A percentile compares a stretch with the other conserved stretches of the same genome.
Conservation (phyloP, 768 basidiomycete species). For the Pleurotus sapidus region DNA sequence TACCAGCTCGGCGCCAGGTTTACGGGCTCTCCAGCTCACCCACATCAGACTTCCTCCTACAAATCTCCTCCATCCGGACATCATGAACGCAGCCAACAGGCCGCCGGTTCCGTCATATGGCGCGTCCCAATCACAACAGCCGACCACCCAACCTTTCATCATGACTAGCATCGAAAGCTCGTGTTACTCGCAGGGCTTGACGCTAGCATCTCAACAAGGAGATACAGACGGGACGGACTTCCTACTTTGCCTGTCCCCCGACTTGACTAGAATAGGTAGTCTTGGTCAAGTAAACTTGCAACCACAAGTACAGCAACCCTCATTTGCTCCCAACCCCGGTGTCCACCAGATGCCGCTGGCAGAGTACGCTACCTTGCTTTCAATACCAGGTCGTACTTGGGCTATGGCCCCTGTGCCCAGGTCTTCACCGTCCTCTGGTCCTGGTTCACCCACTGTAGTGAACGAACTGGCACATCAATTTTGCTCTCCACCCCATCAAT, state of each 20-base stretch:
- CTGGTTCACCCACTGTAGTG: conserved; percentile 52
- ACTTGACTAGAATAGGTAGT: conserved; percentile 68
- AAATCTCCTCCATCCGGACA: conserved; percentile 76
- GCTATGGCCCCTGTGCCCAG: conserved; percentile 63
- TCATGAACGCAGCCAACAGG: conserved; percentile 49
- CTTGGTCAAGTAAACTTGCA: conserved; percentile 63
- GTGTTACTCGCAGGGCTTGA: conserved; percentile 65
- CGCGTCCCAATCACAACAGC: conserved; percentile 41
- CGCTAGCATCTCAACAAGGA: conserved; percentile 68
- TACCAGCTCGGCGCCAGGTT: conserved; percentile 23
- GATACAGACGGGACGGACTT: conserved; percentile 75
- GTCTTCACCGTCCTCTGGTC: conserved; percentile 27
- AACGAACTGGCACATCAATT: conserved; percentile 86
- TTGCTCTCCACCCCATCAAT: conserved; percentile 70
- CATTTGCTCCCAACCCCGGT: conserved; percentile 30
- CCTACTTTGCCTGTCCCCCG: conserved; percentile 71
- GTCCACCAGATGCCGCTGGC: conserved; percentile 59
- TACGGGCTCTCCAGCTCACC: conserved; percentile 56
- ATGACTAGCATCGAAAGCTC: conserved; percentile 58
- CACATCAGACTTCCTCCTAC: conserved; percentile 81
- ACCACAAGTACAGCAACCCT: conserved; percentile 28
- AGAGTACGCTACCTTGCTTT: conserved; percentile 75
- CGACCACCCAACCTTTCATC: conserved; percentile 54
- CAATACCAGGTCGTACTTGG: conserved; percentile 83
- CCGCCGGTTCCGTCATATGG: conserved; percentile 47